Conservation (phyloP, 169 alveolate genomes). For the Eimeria maxima region DNA sequence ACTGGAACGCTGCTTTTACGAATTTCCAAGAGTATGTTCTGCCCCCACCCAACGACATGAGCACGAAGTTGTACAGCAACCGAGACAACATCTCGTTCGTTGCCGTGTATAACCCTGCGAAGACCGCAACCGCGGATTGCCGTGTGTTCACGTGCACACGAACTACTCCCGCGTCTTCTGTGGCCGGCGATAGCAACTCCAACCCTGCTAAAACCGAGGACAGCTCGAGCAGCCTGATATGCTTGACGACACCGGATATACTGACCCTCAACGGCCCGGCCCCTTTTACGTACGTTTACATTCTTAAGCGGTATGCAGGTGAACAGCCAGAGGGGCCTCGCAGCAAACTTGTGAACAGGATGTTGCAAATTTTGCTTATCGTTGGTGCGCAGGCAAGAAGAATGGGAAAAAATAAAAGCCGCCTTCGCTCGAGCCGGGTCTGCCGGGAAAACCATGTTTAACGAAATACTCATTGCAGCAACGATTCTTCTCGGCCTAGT, state of each 20-base stretch:
- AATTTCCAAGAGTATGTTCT: neutral
- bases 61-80: neutral
- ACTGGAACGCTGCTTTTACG: neutral
- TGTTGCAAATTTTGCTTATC: neutral
- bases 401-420: constrained; percentile 4
- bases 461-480: neutral
- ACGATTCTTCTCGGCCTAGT: neutral
- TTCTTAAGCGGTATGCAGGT: neutral
- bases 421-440: neutral
- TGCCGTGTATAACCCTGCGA: neutral
- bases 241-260: constrained; percentile 52
- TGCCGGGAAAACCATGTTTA: neutral
- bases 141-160: constrained; percentile 4
- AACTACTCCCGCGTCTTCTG: neutral
- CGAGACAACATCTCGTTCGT: neutral
- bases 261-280: neutral
- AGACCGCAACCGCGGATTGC: neutral
- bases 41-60: neutral
- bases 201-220: neutral
- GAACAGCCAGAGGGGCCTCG: neutral
- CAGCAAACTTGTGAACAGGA: neutral
- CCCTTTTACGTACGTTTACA: neutral
- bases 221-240: constrained; percentile 8
- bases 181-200: neutral
- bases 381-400: neutral